Percentiles rank a stretch among this genome's conserved stretches.
Evolutionary conservation across 805 yeast species (phyloP).

Genomic region (Nakazawaea laoshanensis): DNA sequence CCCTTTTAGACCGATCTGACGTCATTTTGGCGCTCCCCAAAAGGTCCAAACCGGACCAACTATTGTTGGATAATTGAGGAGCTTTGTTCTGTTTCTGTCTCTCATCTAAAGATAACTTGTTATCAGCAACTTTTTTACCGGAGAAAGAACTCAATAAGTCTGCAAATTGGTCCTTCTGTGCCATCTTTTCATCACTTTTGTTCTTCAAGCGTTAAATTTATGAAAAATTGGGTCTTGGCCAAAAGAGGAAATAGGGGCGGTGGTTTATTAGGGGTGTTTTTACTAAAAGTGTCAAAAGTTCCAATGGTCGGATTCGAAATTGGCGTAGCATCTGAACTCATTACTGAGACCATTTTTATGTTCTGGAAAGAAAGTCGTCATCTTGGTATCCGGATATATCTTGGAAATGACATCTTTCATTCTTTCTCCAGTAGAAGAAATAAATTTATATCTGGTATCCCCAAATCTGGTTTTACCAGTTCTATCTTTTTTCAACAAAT

Average conservation of each 20-base stretch:
- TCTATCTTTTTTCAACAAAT: constrained; percentile 37
- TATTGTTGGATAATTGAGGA: constrained; percentile 9
- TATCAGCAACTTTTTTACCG: constrained; percentile 15
- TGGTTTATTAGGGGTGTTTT: not conserved
- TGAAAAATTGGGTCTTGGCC: too few species aligned
- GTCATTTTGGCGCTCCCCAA: too few species aligned
- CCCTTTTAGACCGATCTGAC: too few species aligned
- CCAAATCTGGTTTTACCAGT: constrained; percentile 30
- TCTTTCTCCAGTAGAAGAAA: constrained; percentile 87
- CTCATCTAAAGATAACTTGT: constrained; percentile 25
- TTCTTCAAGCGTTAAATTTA: too few species aligned
- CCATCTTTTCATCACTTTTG: too few species aligned
- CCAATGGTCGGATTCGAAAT: constrained; percentile 67
- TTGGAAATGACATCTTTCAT: constrained; percentile 57
- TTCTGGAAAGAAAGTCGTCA: constrained; percentile 67
- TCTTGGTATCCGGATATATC: constrained; percentile 54
- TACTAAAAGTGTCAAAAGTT: constrained; percentile 22
- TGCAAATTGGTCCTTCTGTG: constrained; percentile 31
- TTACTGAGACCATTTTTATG: constrained; percentile 83
- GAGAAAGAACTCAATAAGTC: constrained; percentile 26
- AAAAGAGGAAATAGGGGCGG: too few species aligned
- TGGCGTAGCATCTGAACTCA: constrained; percentile 81
- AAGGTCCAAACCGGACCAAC: constrained; percentile 31
- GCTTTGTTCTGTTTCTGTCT: constrained; percentile 18
- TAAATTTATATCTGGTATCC: constrained; percentile 34